A percentile compares a stretch with the other conserved stretches of the same genome.
Evolutionary conservation across 805 yeast species (phyloP).

Genomic region (Cyberlindnera lachancei): DNA sequence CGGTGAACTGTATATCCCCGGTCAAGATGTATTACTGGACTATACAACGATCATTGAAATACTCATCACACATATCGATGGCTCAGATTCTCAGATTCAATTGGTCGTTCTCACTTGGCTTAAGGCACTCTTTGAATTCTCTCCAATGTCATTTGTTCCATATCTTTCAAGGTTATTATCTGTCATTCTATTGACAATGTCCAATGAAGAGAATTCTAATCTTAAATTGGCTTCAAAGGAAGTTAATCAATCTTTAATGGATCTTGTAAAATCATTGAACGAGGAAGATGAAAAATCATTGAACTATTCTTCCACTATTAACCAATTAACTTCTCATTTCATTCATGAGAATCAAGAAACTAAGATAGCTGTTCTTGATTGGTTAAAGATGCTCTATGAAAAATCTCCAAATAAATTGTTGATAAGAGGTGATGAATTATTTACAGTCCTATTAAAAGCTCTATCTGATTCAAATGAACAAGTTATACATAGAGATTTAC

Average conservation of each 20-base stretch:
- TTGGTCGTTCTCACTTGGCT: slow-evolving; percentile 79
- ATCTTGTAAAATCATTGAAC: slow-evolving; percentile 29
- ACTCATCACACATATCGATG: slow-evolving; percentile 68
- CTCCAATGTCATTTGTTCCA: slow-evolving; percentile 68
- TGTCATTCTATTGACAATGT: slow-evolving; percentile 55
- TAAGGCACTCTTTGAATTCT: slow-evolving; percentile 58
- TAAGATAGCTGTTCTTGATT: slow-evolving; percentile 76
- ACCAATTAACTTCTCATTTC: slow-evolving; percentile 65
- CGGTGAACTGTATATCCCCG: slow-evolving; percentile 56
- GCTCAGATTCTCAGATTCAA: slow-evolving; percentile 67
- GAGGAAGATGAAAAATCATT: slow-evolving; percentile 25
- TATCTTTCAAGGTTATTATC: slow-evolving; percentile 71
- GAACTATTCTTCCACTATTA: slow-evolving; percentile 56
- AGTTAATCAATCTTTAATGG: slow-evolving; percentile 51
- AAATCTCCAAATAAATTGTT: slow-evolving; percentile 54
- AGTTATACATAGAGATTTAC: slow-evolving; percentile 68
- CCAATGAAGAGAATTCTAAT: slow-evolving; percentile 34
- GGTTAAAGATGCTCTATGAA: slow-evolving; percentile 78
- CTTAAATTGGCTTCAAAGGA: slow-evolving; percentile 46
- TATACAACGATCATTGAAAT: slow-evolving; percentile 76
- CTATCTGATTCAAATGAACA: slow-evolving; percentile 63
- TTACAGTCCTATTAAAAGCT: slow-evolving; percentile 71
- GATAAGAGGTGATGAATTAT: slow-evolving; percentile 48
- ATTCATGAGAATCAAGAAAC: slow-evolving; percentile 73
- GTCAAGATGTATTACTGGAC: slow-evolving; percentile 79